phyloP scores from a whole-genome alignment of 495 filamentous ascomycete genomes.

The Trichoderma erinaceum region DNA sequence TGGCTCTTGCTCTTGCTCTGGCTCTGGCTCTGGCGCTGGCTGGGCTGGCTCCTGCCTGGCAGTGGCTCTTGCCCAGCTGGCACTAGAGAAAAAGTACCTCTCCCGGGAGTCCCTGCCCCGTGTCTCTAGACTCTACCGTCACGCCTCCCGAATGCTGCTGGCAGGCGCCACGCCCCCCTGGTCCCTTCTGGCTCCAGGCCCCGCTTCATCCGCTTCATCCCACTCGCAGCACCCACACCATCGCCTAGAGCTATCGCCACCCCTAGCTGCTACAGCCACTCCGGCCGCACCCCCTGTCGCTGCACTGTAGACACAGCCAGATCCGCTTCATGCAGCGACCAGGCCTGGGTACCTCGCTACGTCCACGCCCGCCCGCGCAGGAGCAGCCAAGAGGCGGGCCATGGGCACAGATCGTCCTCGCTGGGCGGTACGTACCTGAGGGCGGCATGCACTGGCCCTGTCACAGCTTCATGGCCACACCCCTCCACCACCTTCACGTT shows the following conservation, averaged over 20 bases:
- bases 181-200: neutral
- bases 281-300: neutral
- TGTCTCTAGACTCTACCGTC: conserved; percentile 1
- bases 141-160: conserved; percentile 8
- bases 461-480: neutral
- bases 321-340: neutral
- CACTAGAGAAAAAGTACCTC: conserved; percentile 10
- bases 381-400: neutral
- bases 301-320: neutral
- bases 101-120: conserved; percentile 11
- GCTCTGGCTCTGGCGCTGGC: too few relatives aligned
- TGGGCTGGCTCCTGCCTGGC: neutral
- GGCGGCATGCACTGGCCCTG: conserved; percentile 1
- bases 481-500: neutral
- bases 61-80: neutral
- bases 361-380: neutral
- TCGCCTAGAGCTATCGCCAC: neutral
- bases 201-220: neutral
- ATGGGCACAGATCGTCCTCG: neutral
- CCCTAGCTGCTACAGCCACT: neutral
- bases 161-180: conserved; percentile 7
- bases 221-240: conserved; percentile 6
- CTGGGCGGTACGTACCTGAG: neutral
- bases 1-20: too few relatives aligned
- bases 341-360: neutral